phyloP scores from a whole-genome alignment of 78 protist genomes.

The Blattamonas nauphoetae region DNA sequence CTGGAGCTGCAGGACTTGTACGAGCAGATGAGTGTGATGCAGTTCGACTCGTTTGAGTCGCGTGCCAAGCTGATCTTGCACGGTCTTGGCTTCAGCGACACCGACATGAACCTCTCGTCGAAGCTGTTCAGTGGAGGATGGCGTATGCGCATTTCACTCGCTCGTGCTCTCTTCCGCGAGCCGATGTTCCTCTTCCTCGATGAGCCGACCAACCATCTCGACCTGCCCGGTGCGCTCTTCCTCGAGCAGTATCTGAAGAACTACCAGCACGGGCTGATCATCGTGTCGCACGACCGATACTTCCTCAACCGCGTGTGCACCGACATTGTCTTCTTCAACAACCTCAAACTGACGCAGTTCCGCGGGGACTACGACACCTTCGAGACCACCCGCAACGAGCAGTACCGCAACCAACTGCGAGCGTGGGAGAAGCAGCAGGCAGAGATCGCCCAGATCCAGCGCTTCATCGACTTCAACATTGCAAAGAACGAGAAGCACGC shows the following conservation, averaged over 20 bases:
- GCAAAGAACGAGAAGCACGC: not conserved
- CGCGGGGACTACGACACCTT: constrained; percentile 41
- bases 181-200: constrained; percentile 39
- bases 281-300: constrained; percentile 71
- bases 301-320: constrained; percentile 75
- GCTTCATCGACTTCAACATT: constrained; percentile 47
- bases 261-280: constrained; percentile 46
- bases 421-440: constrained; percentile 72
- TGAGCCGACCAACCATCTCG: constrained; percentile 62
- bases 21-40: constrained; percentile 56
- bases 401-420: constrained; percentile 56
- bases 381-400: constrained; percentile 52
- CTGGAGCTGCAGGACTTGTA: constrained; percentile 32
- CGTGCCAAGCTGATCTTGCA: constrained; percentile 58
- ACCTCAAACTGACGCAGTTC: constrained; percentile 47
- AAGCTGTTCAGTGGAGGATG: constrained; percentile 70
- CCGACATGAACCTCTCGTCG: constrained; percentile 35
- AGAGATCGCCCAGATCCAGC: constrained; percentile 74
- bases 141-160: constrained; percentile 77
- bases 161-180: constrained; percentile 51
- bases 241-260: constrained; percentile 63
- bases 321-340: constrained; percentile 54
- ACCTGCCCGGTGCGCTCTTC: constrained; percentile 76
- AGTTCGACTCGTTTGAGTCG: constrained; percentile 41
- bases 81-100: constrained; percentile 65